Evolutionary conservation across 2,329 filamentous ascomycete species (phyloP).

Genomic region (Aspergillus pseudoglaucus): DNA sequence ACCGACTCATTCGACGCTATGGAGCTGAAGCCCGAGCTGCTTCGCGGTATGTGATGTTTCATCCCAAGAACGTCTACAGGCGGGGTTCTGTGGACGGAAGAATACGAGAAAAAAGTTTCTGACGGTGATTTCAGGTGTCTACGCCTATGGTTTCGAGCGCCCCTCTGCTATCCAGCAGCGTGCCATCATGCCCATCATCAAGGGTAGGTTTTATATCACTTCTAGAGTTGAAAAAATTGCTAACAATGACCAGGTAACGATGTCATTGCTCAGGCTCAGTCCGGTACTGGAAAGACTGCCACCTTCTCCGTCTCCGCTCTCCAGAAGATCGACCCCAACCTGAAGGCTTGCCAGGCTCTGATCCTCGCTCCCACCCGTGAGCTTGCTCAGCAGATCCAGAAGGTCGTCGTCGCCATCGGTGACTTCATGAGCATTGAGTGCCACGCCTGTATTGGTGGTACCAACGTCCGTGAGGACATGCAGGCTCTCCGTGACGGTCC

Average conservation of each 20-base stretch:
- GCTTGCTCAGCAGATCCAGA: constrained; percentile 98
- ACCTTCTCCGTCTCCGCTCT: constrained; percentile 99
- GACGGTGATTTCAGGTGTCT: constrained; percentile 60
- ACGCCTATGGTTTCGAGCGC: constrained; percentile 99
- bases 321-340: constrained; percentile 91
- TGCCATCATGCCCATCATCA: constrained; percentile 99
- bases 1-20: constrained; percentile 99
- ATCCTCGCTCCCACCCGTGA: constrained; percentile 98
- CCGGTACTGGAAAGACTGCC: constrained; percentile 98
- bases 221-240: background rate
- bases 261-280: constrained; percentile 99
- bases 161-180: constrained; percentile 99
- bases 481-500: constrained; percentile 93
- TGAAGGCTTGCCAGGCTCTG: constrained; percentile 96
- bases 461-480: constrained; percentile 97
- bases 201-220: constrained; percentile 59
- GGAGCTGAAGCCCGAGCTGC: constrained; percentile 93
- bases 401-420: constrained; percentile 96
- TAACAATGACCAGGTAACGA: constrained; percentile 63
- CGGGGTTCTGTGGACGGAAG: constrained; percentile 10
- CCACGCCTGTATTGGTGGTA: constrained; percentile 98
- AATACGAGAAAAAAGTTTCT: constrained; percentile 19
- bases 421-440: constrained; percentile 99
- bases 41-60: constrained; percentile 63
- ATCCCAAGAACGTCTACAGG: constrained; percentile 3